Conservation (phyloP, 495 filamentous ascomycete genomes). For the Aspergillus nanangensis region DNA sequence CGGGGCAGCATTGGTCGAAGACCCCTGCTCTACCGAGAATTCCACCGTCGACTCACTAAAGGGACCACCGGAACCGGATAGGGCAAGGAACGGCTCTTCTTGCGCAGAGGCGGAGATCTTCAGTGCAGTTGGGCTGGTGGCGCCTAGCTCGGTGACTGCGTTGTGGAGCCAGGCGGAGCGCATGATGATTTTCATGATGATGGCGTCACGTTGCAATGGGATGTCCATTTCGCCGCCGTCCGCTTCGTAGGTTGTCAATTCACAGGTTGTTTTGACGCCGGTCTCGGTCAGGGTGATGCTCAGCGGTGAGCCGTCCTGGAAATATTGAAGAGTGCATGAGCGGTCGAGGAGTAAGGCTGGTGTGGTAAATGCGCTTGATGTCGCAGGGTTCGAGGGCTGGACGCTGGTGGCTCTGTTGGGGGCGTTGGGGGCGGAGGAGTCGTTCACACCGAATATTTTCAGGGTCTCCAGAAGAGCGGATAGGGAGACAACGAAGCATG, state of each 20-base stretch:
- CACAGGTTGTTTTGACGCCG: conserved; percentile 85
- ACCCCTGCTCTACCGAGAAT: conserved; percentile 67
- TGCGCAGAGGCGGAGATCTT: conserved; percentile 60
- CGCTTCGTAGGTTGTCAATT: conserved; percentile 85
- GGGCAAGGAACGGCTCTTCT: conserved; percentile 63
- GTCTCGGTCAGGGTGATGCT: conserved; percentile 77
- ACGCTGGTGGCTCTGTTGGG: conserved; percentile 40
- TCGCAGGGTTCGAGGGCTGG: conserved; percentile 36
- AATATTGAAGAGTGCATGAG: conserved; percentile 77
- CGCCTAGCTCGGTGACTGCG: conserved; percentile 76
- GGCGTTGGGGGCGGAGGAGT: conserved; percentile 54
- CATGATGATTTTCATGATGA: conserved; percentile 94
- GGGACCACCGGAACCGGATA: conserved; percentile 64
- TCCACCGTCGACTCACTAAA: conserved; percentile 80
- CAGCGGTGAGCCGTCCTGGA: conserved; percentile 65
- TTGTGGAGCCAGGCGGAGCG: conserved; percentile 77
- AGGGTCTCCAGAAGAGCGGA: conserved; percentile 87
- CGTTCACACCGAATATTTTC: conserved; percentile 84
- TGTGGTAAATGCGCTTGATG: conserved; percentile 66
- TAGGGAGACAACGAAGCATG: conserved; percentile 77
- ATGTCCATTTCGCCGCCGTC: conserved; percentile 63
- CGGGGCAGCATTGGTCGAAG: conserved; percentile 4
- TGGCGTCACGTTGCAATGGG: conserved; percentile 71
- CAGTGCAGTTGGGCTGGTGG: conserved; percentile 58
- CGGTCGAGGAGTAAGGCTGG: conserved; percentile 72